Evolutionary conservation across 1,284 basidiomycete species (phyloP).

Genomic region (Bondarzewia mesenterica): DNA sequence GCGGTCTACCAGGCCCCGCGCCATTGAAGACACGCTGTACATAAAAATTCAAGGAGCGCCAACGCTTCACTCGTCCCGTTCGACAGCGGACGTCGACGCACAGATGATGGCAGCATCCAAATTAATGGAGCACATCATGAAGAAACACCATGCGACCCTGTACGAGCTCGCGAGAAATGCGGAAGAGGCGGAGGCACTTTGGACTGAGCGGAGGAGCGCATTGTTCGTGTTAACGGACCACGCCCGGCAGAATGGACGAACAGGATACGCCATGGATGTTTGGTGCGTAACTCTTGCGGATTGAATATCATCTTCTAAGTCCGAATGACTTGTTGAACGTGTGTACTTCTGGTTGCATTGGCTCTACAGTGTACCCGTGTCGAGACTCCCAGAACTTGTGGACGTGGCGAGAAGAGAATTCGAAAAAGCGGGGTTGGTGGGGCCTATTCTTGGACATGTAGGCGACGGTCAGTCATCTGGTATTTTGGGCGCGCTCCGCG

Average conservation of each 20-base stretch:
- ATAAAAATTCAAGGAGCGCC: conserved; percentile 79
- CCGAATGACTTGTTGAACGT: background rate
- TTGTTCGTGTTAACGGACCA: conserved; percentile 49
- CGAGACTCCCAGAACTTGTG: conserved; percentile 68
- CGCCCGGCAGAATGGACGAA: conserved; percentile 45
- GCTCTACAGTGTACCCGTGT: conserved; percentile 66
- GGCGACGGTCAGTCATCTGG: conserved; percentile 60
- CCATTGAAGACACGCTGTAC: conserved; percentile 45
- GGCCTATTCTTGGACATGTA: conserved; percentile 73
- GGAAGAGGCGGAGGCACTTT: conserved; percentile 68
- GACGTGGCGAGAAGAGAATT: conserved; percentile 73
- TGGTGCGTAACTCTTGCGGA: conserved; percentile 42
- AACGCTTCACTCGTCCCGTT: conserved; percentile 43
- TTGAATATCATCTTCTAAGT: conserved; percentile 6
- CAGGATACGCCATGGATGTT: conserved; percentile 83
- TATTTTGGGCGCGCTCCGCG: conserved; percentile 15
- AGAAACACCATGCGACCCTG: conserved; percentile 59
- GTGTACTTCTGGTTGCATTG: background rate
- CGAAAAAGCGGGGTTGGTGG: conserved; percentile 46
- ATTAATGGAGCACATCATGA: conserved; percentile 47
- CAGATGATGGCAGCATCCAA: conserved; percentile 42
- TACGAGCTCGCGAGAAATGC: conserved; percentile 65
- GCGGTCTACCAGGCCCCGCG: conserved; percentile 25
- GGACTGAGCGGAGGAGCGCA: conserved; percentile 83
- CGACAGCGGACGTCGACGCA: conserved; percentile 11